Conservation (phyloP, 176 grass and related monocot genomes). For the Oropetium thomaeum region DNA sequence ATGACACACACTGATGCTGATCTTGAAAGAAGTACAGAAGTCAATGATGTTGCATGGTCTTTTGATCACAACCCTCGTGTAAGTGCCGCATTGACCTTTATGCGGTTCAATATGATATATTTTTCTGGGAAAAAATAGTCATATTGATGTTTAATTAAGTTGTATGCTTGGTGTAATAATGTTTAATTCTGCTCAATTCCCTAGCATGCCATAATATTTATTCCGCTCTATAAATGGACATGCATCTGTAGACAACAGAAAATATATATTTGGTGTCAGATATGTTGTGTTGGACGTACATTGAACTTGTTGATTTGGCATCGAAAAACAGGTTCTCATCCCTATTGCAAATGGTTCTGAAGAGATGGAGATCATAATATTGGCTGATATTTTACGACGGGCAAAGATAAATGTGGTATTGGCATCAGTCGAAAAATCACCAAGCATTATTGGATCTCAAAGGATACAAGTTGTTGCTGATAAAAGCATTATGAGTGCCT, state of each 20-base stretch:
- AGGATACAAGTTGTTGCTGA: slow-evolving; percentile 71
- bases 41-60: slow-evolving; percentile 77
- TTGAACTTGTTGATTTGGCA: slow-evolving; percentile 33
- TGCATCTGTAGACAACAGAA: background rate
- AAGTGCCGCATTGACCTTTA: slow-evolving; percentile 37
- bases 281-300: background rate
- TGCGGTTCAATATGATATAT: background rate
- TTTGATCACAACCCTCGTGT: slow-evolving; percentile 63
- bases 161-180: background rate
- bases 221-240: background rate
- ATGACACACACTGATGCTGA: slow-evolving; percentile 40
- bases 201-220: slow-evolving; percentile 15
- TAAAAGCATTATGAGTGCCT: slow-evolving; percentile 62
- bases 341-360: slow-evolving; percentile 92
- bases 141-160: background rate
- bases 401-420: slow-evolving; percentile 84
- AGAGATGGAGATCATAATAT: slow-evolving; percentile 80
- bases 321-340: slow-evolving; percentile 72
- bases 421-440: slow-evolving; percentile 71
- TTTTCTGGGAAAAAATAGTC: background rate
- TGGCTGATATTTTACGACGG: slow-evolving; percentile 78
- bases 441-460: slow-evolving; percentile 63
- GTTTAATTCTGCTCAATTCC: background rate
- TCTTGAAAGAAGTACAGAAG: slow-evolving; percentile 64
- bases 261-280: background rate